A percentile compares a stretch with the other conserved stretches of the same genome.
Evolutionary conservation across 371 early-diverging fungal genomes (phyloP).

Genomic region (Capillidium heterosporum): DNA sequence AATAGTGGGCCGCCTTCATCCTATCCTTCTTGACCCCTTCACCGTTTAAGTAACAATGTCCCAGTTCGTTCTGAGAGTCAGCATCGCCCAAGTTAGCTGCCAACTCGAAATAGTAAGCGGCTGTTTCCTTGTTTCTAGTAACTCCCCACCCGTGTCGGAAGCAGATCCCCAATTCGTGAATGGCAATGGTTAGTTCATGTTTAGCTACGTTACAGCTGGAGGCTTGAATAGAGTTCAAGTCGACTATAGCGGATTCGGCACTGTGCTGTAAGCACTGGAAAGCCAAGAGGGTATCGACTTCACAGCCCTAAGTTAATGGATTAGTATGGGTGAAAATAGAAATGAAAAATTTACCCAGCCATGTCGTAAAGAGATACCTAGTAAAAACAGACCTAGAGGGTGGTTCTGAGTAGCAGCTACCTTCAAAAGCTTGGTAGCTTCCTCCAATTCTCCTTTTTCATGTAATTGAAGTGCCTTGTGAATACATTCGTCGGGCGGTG

Average conservation of each 20-base stretch:
- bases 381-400: constrained; percentile 69
- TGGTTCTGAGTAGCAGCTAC: constrained; percentile 51
- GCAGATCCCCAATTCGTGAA: constrained; percentile 61
- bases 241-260: constrained; percentile 53
- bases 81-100: constrained; percentile 76
- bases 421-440: constrained; percentile 65
- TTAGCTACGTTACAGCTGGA: constrained; percentile 13
- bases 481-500: constrained; percentile 22
- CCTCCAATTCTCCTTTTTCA: constrained; percentile 52
- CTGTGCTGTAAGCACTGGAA: constrained; percentile 58
- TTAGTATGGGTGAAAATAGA: neutral
- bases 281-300: constrained; percentile 32
- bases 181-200: constrained; percentile 47
- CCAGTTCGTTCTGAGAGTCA: constrained; percentile 75
- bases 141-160: constrained; percentile 90
- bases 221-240: constrained; percentile 18
- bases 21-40: constrained; percentile 66
- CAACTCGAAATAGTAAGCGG: constrained; percentile 69
- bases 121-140: constrained; percentile 51
- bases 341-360: constrained; percentile 43
- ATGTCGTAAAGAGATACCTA: constrained; percentile 72
- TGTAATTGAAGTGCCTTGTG: constrained; percentile 37
- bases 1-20: constrained; percentile 63
- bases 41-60: constrained; percentile 54
- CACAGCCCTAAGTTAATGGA: constrained; percentile 29